Evolutionary conservation across 1,284 basidiomycete species (phyloP).

Genomic region (Calocybe gambosa): DNA sequence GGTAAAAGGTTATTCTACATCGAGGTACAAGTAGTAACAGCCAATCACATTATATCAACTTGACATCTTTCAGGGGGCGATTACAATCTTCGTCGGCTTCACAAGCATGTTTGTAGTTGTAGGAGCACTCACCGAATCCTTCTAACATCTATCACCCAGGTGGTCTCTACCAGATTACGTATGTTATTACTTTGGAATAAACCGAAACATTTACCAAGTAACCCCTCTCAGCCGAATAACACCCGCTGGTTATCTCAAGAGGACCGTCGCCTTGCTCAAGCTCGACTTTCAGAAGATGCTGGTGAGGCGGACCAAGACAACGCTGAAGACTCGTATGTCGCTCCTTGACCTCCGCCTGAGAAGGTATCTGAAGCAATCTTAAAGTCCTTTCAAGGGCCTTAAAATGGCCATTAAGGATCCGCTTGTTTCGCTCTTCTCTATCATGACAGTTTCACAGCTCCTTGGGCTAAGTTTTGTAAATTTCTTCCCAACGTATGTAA

Average conservation of each 20-base stretch:
- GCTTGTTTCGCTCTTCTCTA: conserved; percentile 53
- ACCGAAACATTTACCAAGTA: background rate
- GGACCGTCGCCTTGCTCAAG: conserved; percentile 62
- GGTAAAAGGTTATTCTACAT: conserved; percentile 51
- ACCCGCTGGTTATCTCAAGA: conserved; percentile 56
- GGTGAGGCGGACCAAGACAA: conserved; percentile 64
- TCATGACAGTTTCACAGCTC: conserved; percentile 46
- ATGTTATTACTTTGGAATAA: conserved; percentile 12
- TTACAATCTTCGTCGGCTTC: conserved; percentile 52
- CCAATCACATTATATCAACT: background rate
- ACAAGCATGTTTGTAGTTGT: conserved; percentile 42
- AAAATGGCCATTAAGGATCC: conserved; percentile 56
- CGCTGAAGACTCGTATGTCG: conserved; percentile 44
- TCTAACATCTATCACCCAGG: conserved; percentile 22
- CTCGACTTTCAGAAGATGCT: conserved; percentile 70
- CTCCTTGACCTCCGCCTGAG: background rate
- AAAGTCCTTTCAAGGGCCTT: conserved; percentile 47
- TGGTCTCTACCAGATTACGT: conserved; percentile 54
- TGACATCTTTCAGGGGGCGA: conserved; percentile 36
- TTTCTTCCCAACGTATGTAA: conserved; percentile 66
- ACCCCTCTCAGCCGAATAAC: conserved; percentile 45
- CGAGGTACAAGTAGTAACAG: conserved; percentile 35
- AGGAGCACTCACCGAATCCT: background rate
- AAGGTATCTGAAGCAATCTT: background rate
- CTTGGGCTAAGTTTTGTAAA: conserved; percentile 67